A percentile compares a stretch with the other conserved stretches of the same genome.
Conservation (phyloP, 2,329 filamentous ascomycete genomes). For the Huntiella moniliformis region DNA sequence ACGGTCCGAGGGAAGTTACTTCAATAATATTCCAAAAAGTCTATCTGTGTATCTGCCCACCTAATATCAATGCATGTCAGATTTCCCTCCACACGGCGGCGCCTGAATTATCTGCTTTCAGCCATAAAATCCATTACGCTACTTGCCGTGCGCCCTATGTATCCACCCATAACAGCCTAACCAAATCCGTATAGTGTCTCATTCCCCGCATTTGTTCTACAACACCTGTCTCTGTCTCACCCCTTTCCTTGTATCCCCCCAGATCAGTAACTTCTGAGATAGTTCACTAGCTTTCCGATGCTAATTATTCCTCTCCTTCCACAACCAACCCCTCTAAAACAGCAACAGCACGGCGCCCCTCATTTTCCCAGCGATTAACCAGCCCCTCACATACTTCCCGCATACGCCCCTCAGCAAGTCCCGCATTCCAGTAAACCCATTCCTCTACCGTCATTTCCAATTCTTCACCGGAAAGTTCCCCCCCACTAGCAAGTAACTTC, state of each 20-base stretch:
- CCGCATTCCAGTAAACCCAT: conserved; percentile 73
- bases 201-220: too few relatives aligned
- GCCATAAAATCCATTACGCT: too few relatives aligned
- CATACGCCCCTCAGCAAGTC: conserved; percentile 59
- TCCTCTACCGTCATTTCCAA: conserved; percentile 84
- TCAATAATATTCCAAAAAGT: too few relatives aligned
- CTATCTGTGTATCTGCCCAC: too few relatives aligned
- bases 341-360: conserved; percentile 62
- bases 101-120: too few relatives aligned
- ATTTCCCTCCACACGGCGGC: too few relatives aligned
- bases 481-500: conserved; percentile 32
- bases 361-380: conserved; percentile 64
- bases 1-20: too few relatives aligned
- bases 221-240: too few relatives aligned
- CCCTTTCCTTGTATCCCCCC: neutral
- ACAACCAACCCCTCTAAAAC: conserved; percentile 54
- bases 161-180: too few relatives aligned
- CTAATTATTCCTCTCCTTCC: conserved; percentile 16
- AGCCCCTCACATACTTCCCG: conserved; percentile 66
- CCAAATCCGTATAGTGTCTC: too few relatives aligned
- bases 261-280: neutral
- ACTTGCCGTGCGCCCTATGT: too few relatives aligned
- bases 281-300: neutral
- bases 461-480: conserved; percentile 53
- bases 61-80: too few relatives aligned